A percentile compares a stretch with the other conserved stretches of the same genome.
Conservation (phyloP, 139 green algal species). For the Tetradesmus obliquus region DNA sequence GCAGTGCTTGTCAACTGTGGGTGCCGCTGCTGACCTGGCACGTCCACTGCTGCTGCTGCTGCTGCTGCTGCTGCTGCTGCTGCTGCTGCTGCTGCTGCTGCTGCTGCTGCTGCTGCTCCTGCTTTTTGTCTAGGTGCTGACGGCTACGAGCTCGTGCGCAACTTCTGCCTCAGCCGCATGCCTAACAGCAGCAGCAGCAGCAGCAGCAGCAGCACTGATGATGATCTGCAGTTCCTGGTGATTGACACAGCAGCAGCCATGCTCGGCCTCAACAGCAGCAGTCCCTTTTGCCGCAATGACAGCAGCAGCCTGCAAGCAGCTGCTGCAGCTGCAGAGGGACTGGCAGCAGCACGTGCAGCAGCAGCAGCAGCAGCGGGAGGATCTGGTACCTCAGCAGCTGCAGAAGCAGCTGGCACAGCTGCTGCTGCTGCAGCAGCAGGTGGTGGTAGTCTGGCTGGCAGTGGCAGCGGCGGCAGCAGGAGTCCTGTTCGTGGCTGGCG, state of each 20-base stretch:
- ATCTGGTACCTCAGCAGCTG: neutral
- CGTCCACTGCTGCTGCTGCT: too few relatives aligned
- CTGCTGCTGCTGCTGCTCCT: neutral
- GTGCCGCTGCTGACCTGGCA: too few relatives aligned
- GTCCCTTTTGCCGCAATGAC: neutral
- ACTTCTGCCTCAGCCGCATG: neutral
- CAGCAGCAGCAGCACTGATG: neutral
- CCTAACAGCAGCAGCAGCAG: neutral
- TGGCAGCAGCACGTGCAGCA: conserved; percentile 1
- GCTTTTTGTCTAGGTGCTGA: neutral
- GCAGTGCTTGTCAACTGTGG: too few relatives aligned
- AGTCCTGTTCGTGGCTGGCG: neutral
- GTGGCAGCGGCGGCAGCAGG: neutral
- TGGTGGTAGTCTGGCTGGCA: too few relatives aligned
- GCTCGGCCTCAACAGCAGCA: conserved; percentile 1
- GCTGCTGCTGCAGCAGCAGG: neutral
- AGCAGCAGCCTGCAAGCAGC: neutral
- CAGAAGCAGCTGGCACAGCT: neutral
- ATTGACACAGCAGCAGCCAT: neutral
- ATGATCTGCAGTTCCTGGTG: neutral
- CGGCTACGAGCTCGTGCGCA: neutral
- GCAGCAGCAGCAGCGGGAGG: conserved; percentile 15
- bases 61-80: too few relatives aligned
- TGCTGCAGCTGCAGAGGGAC: neutral
- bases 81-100: neutral